Conservation (phyloP, 1,139 yeast species). For the Candida labiduridarum region DNA sequence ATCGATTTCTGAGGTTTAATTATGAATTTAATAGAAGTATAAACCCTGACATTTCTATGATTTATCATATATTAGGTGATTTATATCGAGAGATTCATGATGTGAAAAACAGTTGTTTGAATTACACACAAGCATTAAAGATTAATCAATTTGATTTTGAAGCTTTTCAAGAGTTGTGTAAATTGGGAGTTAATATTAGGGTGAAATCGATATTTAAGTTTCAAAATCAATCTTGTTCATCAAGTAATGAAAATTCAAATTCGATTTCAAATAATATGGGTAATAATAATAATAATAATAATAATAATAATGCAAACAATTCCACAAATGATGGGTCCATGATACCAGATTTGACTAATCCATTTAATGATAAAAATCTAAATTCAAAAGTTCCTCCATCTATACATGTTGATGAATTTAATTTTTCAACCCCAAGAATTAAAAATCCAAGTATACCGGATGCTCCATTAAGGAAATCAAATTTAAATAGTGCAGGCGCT, state of each 20-base stretch:
- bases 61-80: slow-evolving; percentile 71
- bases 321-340: slow-evolving; percentile 1
- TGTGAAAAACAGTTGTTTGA: slow-evolving; percentile 62
- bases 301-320: slow-evolving; percentile 1
- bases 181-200: slow-evolving; percentile 67
- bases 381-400: slow-evolving; percentile 13
- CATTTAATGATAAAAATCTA: slow-evolving; percentile 22
- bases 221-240: slow-evolving; percentile 10
- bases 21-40: slow-evolving; percentile 40
- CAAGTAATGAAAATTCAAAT: background rate
- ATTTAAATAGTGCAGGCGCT: slow-evolving; percentile 19
- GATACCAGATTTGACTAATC: slow-evolving; percentile 24
- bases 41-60: slow-evolving; percentile 66
- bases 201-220: slow-evolving; percentile 60
- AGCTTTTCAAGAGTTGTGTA: slow-evolving; percentile 77
- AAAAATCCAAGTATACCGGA: slow-evolving; percentile 47
- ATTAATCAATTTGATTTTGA: slow-evolving; percentile 85
- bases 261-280: background rate
- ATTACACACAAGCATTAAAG: slow-evolving; percentile 68
- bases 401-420: slow-evolving; percentile 26
- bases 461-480: slow-evolving; percentile 54
- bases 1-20: slow-evolving; percentile 27
- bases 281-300: slow-evolving; percentile 2
- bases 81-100: slow-evolving; percentile 63
- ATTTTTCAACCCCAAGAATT: slow-evolving; percentile 51